phyloP scores from a whole-genome alignment of 2,329 filamentous ascomycete species.

The Monosporascus sp. region DNA sequence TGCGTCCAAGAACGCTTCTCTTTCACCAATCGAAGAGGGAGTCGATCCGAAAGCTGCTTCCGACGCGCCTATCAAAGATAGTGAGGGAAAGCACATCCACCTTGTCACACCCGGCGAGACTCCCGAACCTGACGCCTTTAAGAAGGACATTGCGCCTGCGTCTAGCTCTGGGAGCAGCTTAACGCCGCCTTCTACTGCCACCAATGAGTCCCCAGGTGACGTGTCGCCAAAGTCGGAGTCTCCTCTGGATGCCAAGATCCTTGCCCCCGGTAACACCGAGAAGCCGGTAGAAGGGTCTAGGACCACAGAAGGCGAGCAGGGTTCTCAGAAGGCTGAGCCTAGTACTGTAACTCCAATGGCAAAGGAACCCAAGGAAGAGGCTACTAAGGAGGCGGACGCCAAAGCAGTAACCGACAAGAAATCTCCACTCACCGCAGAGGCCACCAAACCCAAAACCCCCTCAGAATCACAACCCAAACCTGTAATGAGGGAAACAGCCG shows the following conservation, averaged over 20 bases:
- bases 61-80: neutral
- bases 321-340: conserved; percentile 11
- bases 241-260: neutral
- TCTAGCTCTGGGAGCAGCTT: conserved; percentile 6
- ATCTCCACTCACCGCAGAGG: too few species aligned
- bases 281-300: conserved; percentile 3
- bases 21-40: neutral
- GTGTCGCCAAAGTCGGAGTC: conserved; percentile 3
- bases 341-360: conserved; percentile 1
- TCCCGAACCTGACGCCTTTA: conserved; percentile 6
- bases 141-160: conserved; percentile 8
- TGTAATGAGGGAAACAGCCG: neutral
- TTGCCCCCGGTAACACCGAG: conserved; percentile 20
- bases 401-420: too few species aligned
- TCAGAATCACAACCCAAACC: neutral
- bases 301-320: conserved; percentile 14
- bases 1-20: neutral
- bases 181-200: conserved; percentile 11
- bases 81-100: conserved; percentile 30
- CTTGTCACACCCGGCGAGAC: conserved; percentile 18
- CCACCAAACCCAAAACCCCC: too few species aligned
- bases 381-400: conserved; percentile 5
- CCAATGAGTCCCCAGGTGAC: conserved; percentile 4
- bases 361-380: conserved; percentile 21
- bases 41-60: neutral